Evolutionary conservation across 2,329 filamentous ascomycete genomes (phyloP).

Genomic region (Clarireedia homoeocarpa): DNA sequence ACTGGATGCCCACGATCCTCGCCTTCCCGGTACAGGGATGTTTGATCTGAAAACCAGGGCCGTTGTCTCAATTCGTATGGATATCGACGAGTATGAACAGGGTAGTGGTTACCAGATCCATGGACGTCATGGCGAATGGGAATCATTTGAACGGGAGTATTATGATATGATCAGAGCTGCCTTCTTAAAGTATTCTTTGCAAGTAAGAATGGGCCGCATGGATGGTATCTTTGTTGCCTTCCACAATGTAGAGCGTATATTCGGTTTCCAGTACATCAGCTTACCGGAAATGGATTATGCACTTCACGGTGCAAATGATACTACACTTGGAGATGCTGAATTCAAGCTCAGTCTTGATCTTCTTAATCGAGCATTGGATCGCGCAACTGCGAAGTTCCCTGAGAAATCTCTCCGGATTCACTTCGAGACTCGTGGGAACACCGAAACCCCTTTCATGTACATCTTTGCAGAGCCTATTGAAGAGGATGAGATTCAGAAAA

Average conservation of each 20-base stretch:
- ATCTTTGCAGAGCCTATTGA: slow-evolving; percentile 83
- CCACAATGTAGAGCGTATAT: slow-evolving; percentile 91
- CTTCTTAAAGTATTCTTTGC: slow-evolving; percentile 92
- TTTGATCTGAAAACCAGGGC: slow-evolving; percentile 96
- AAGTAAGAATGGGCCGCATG: slow-evolving; percentile 96
- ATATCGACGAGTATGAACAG: slow-evolving; percentile 60
- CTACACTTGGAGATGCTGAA: slow-evolving; percentile 67
- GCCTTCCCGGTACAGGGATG: slow-evolving; percentile 84
- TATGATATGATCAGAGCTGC: slow-evolving; percentile 94
- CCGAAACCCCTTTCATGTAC: slow-evolving; percentile 61
- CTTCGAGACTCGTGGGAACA: slow-evolving; percentile 62
- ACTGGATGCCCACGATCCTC: slow-evolving; percentile 78
- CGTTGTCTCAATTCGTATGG: slow-evolving; percentile 87
- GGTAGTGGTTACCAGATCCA: slow-evolving; percentile 85
- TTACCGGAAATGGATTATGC: slow-evolving; percentile 82
- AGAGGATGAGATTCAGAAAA: slow-evolving; percentile 59
- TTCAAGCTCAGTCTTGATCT: slow-evolving; percentile 75
- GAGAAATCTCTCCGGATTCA: slow-evolving; percentile 69
- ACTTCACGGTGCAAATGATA: slow-evolving; percentile 69
- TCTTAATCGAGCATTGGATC: slow-evolving; percentile 71
- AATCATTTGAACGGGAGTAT: slow-evolving; percentile 93
- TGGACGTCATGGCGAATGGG: slow-evolving; percentile 64
- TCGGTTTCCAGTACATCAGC: slow-evolving; percentile 93
- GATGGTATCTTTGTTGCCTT: slow-evolving; percentile 96
- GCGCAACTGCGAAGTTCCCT: slow-evolving; percentile 68